Base-by-base conservation (phyloP, 768 basidiomycete genomes). In the Russula abietina region DNA sequence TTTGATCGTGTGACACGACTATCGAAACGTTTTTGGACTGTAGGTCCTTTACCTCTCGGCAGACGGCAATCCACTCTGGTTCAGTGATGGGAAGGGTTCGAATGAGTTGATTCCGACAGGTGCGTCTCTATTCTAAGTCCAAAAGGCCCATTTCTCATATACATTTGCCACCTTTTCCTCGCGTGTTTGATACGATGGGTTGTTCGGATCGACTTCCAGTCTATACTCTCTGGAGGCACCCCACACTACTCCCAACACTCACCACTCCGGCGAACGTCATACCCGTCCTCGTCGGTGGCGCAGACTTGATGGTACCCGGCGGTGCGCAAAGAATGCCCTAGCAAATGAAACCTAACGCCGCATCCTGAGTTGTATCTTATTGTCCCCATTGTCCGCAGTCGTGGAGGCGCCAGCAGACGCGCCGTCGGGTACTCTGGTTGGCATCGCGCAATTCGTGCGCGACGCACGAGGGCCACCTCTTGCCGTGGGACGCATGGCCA, bases 251-350 rank as follows among this genome's bases (percentile, higher is more conserved):
- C 10, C 88, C 89, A 0, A 80, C 80, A 62, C 66, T 93, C n/a
- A 82, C 84, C 2, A 91, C 91, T 0, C 88, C 89, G 2, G 71
- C 81, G 2, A 74, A 82, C 12, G 91, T 91, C 32, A 82, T 92
- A 41, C 86, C 86, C 1, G 78, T 86, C 28, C 79, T 94, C 14
- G 75, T 83, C 3, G 83, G 83, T 11, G 91, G 92, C n/a, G 89
- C 91, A 0, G 91, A 94, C 75, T 80, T 93, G 9, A 93, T 94
- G 90, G 84, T 89, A 38, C 89, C 91, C 4, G 91, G 91, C 73
- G 88, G 89, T 88, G 70, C 70, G 85, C 76, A 32, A 41, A 49
- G n/a, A 14, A 50, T 24, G 19, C 17, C 28, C 48, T 41, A 51
- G 63, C 55, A 19, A 39, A 11, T 11, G 33, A n/a, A 61, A 60